Conservation (phyloP, 345 rosid genomes). For the Cardamine occulta region DNA sequence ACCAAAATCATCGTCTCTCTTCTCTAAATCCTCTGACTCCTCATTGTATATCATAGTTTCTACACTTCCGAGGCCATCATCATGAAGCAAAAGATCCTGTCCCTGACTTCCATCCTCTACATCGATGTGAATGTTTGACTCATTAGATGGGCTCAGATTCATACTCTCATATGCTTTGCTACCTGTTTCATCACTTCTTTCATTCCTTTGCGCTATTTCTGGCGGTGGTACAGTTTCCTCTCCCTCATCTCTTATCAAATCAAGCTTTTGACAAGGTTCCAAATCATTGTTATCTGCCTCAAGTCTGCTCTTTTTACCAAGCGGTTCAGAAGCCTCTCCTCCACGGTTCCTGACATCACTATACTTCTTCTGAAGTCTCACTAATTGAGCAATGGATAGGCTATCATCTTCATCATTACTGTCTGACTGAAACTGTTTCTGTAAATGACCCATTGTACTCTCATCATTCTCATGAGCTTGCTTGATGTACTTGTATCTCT, state of each 20-base stretch:
- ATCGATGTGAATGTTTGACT: slow-evolving; percentile 4
- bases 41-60: neutral
- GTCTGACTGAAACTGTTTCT: neutral
- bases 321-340: neutral
- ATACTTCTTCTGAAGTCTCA: neutral
- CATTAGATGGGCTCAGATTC: neutral
- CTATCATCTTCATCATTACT: neutral
- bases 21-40: neutral
- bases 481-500: neutral
- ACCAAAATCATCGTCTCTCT: neutral
- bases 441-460: neutral
- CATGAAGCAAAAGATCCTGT: neutral
- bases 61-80: neutral
- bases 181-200: neutral
- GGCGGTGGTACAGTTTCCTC: neutral
- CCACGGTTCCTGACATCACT: neutral
- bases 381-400: slow-evolving; percentile 1
- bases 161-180: neutral
- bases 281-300: neutral
- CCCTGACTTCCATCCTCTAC: neutral
- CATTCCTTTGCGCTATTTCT: neutral
- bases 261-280: neutral
- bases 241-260: neutral
- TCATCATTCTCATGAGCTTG: neutral
- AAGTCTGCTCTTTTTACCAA: neutral